Base-by-base conservation (phyloP, 2,329 filamentous ascomycete species). In the Penicillium italicum region DNA sequence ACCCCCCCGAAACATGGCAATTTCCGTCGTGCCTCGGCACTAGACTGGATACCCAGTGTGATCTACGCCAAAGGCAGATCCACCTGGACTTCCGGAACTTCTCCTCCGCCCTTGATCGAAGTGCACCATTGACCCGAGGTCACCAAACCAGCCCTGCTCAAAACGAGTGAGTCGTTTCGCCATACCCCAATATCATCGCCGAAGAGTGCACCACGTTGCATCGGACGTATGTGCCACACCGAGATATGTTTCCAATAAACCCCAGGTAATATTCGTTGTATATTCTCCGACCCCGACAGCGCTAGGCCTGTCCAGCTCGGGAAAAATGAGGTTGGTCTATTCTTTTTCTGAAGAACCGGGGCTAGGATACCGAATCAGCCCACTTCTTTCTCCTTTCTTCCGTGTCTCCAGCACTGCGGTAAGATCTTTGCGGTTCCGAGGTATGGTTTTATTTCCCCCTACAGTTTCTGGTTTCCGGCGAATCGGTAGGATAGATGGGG, bases 21-120 rank as follows among this genome's bases (percentile, higher is more conserved):
- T 54, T 43, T 49, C 24, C 30, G 46, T 50, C 24, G 22, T 50
- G 30, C 52, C 52, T 30, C 34, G 52, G 52, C 38, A 43, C 9
- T 45, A 5, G 6, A 36, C 26, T 20, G 10, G 7, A 34, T 50
- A 50, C 22, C 46, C 37, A 54, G 52, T 30, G 38, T 50, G 52
- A 54, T 54, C 52, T 50, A 43, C 52, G 9, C 24, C 18, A 8
- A 14, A 38, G 14, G 22, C 16, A 48, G 36, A 53, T 53, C 50
- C 24, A 47, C n/a, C 34, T 18, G 5, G 9, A 11, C 26, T n/a
- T 20, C 22, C 20, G 41, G n/a, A 33, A 31, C 8, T 20, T 9
- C 14, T 26, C 14, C 22, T n/a, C n/a, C 26, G 4, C 22, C 3
- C 9, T 41, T 30, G 12, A 43, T 26, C 20, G 14, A 34, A 20